Conservation (phyloP, 176 grass and related monocot genomes). For the Microstegium vimineum region DNA sequence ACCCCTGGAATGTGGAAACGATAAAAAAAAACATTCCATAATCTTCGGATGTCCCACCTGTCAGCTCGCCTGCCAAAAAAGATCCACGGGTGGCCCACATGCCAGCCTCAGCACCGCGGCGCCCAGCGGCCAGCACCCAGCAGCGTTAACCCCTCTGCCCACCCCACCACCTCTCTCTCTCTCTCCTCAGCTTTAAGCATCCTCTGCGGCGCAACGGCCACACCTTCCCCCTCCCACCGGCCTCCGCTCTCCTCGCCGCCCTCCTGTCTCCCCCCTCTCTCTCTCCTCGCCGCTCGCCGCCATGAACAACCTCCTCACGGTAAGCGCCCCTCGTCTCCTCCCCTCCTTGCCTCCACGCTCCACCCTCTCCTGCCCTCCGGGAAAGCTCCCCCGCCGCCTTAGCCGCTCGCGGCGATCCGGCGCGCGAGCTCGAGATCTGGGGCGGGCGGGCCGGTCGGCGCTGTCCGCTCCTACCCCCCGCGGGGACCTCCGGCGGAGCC, state of each 20-base stretch:
- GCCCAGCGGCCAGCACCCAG: no score
- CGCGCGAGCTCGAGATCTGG: slow-evolving; percentile 37
- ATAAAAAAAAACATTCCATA: no score
- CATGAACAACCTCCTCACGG: slow-evolving; percentile 77
- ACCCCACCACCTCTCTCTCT: not conserved
- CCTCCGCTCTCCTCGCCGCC: not conserved
- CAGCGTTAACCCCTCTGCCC: not conserved
- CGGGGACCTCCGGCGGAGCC: not conserved
- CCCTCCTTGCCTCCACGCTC: not conserved
- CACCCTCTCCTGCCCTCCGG: not conserved
- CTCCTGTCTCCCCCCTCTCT: not conserved
- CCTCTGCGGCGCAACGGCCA: slow-evolving; percentile 38
- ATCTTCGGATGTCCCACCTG: no score
- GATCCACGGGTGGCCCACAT: not conserved
- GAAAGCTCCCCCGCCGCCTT: not conserved
- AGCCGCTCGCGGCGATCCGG: slow-evolving; percentile 15
- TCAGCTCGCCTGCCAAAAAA: not conserved
- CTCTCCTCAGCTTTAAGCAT: slow-evolving; percentile 15
- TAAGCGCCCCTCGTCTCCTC: slow-evolving; percentile 10
- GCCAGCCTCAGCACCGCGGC: not conserved
- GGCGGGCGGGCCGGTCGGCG: not conserved
- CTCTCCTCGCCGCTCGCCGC: slow-evolving; percentile 28
- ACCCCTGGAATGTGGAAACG: no score
- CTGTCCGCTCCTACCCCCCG: not conserved
- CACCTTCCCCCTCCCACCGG: slow-evolving; percentile 1